phyloP scores from a whole-genome alignment of 2,329 filamentous ascomycete genomes.

The Metarhizium humberi region DNA sequence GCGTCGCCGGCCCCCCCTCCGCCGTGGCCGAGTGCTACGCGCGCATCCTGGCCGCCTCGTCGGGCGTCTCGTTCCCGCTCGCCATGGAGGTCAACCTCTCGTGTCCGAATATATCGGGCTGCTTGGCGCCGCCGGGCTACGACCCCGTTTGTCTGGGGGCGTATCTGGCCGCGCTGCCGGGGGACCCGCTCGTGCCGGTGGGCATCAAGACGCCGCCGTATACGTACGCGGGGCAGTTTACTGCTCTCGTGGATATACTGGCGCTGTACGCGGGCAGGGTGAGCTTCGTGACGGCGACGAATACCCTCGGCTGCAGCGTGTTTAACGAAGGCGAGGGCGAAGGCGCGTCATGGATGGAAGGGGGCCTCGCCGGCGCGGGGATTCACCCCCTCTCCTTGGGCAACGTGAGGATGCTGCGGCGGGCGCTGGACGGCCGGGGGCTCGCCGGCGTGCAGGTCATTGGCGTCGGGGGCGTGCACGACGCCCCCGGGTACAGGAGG shows the following conservation, averaged over 20 bases:
- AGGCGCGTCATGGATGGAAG: too few species aligned
- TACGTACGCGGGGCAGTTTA: constrained; percentile 59
- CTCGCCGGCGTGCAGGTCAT: constrained; percentile 52
- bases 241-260: constrained; percentile 44
- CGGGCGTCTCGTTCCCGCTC: constrained; percentile 36
- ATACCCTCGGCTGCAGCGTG: constrained; percentile 61
- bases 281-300: constrained; percentile 64
- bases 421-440: constrained; percentile 42
- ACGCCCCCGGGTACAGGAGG: constrained; percentile 50
- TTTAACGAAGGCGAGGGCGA: constrained; percentile 31
- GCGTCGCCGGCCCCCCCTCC: constrained; percentile 54
- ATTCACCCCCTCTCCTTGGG: constrained; percentile 67
- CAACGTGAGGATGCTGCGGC: constrained; percentile 61
- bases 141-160: constrained; percentile 35
- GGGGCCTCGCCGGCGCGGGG: constrained; percentile 60
- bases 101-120: constrained; percentile 63
- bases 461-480: constrained; percentile 63
- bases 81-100: constrained; percentile 71
- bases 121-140: constrained; percentile 60
- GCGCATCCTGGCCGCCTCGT: constrained; percentile 31
- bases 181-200: constrained; percentile 26
- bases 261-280: constrained; percentile 23
- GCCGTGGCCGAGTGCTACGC: constrained; percentile 50
- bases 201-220: constrained; percentile 73
- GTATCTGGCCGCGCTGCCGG: constrained; percentile 44